A percentile compares a stretch with the other conserved stretches of the same genome.
These are phyloP conservation scores for Grigorovia humatica DNA, from an alignment of 805 yeast species.

Conservation along the genomic window DNA sequence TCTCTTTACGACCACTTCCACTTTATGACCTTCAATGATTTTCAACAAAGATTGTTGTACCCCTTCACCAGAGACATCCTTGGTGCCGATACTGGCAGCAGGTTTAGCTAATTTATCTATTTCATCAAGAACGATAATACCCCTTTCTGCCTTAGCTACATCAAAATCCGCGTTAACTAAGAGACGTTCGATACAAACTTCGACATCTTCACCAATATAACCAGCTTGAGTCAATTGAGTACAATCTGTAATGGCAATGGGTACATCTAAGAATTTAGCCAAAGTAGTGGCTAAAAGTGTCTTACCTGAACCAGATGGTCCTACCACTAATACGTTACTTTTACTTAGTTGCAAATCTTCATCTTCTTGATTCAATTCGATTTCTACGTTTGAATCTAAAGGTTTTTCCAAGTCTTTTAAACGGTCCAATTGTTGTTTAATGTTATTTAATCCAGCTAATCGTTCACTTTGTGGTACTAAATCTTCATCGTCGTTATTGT, in stretches of 20 bases:
- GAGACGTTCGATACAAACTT: constrained; percentile 43
- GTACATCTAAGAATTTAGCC: constrained; percentile 43
- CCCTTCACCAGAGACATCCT: constrained; percentile 56
- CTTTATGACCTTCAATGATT: constrained; percentile 46
- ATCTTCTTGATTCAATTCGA: constrained; percentile 17
- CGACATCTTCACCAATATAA: constrained; percentile 56
- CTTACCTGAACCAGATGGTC: constrained; percentile 57
- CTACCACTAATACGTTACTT: constrained; percentile 45
- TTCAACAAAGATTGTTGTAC: constrained; percentile 52
- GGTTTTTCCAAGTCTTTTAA: constrained; percentile 4
- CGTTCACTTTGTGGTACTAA: constrained; percentile 21
- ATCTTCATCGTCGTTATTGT: constrained; percentile 1
- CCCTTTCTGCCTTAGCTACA: constrained; percentile 42
- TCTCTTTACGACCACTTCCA: constrained; percentile 38
- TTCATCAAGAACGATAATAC: constrained; percentile 52
- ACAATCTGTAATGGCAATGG: constrained; percentile 51
- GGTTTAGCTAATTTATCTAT: constrained; percentile 48
- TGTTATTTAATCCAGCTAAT: constrained; percentile 21
- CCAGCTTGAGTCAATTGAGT: constrained; percentile 57
- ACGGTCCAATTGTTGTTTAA: constrained; percentile 22
- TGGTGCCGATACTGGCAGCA: constrained; percentile 36
- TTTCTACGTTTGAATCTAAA: constrained; percentile 5
- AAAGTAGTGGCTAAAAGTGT: constrained; percentile 46
- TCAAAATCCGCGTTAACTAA: constrained; percentile 41
- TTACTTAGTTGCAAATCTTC: constrained; percentile 41